A percentile compares a stretch with the other conserved stretches of the same genome.
phyloP scores from a whole-genome alignment of 768 basidiomycete species.

The Suillus paluster region DNA sequence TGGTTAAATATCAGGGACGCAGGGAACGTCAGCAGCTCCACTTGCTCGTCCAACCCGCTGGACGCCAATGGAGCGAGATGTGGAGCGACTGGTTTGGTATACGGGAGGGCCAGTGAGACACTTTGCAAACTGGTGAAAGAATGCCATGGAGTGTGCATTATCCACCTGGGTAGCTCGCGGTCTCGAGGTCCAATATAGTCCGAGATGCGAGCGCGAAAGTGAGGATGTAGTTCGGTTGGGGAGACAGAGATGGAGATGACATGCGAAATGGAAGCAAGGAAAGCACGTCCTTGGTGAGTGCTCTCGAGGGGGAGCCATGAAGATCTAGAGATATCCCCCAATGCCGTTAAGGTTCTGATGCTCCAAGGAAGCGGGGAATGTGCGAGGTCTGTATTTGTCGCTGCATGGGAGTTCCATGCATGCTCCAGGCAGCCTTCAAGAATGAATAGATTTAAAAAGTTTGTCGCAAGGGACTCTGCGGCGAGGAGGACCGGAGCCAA shows the following conservation, averaged over 20 bases:
- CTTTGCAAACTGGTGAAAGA: constrained; percentile 32
- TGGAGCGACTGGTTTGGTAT: too few species aligned
- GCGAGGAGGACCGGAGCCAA: constrained; percentile 11
- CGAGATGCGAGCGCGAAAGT: background rate
- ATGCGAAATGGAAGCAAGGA: constrained; percentile 43
- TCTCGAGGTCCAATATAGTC: background rate
- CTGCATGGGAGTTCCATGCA: constrained; percentile 1
- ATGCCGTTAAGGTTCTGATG: constrained; percentile 31
- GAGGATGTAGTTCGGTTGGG: background rate
- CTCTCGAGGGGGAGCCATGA: constrained; percentile 38
- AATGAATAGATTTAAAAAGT: constrained; percentile 36
- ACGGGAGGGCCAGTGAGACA: background rate
- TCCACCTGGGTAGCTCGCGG: constrained; percentile 19
- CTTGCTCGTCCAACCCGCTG: too few species aligned
- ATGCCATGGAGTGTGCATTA: constrained; percentile 32
- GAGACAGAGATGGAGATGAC: constrained; percentile 30
- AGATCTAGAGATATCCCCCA: constrained; percentile 27
- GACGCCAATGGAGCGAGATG: too few species aligned
- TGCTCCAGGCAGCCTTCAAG: constrained; percentile 36
- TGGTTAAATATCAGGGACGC: background rate
- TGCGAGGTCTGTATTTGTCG: too few species aligned
- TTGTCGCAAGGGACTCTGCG: constrained; percentile 33
- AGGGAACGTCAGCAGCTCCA: background rate
- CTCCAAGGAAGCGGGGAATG: constrained; percentile 32
- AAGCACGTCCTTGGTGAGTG: constrained; percentile 34